Evolutionary conservation across 176 grass and related monocot genomes (phyloP), one percentile per base, ranked within the genome.

Genomic region (Guadua angustifolia): DNA sequence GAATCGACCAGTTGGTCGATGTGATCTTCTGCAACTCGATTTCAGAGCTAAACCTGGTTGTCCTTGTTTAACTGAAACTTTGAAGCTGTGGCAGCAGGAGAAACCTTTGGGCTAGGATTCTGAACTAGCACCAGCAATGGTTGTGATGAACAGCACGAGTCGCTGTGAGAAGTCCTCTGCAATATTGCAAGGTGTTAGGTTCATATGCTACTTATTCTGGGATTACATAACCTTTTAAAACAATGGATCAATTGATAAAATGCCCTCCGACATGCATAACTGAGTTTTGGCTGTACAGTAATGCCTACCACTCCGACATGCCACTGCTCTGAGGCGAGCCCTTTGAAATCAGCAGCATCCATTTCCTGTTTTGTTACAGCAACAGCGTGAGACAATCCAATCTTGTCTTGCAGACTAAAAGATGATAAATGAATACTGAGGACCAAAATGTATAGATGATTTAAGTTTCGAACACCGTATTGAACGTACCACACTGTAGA

Each of bases 401-500:
- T 80, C 50, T 84, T 64, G 24, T 18, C n/a, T 33, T 22, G 66
- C 15, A 15, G 53, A 58, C 11, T 25, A 18, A 47, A 81, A 52
- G 3, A 86, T 64, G 33, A 1, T 42, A 6, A 62, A 65, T 1
- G 22, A 38, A 63, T 21, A 70, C 4, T 10, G 7, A 51, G 5
- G 17, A 77, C 4, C 4, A 80, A 24, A 33, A 68, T 80, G 33
- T 35, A 60, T 24, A 29, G 7, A 38, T 12, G 2, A 16, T 17
- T 12, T 36, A 50, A 76, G 3, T 66, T 42, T 57, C 74, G 3
- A 55, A 22, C 21, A 7, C 6, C 45, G 18, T 5, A 85, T 32
- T 40, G n/a, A 75, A 69, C 83, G 69, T 92, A 98, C 95, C 89
- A 98, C 87, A 46, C 95, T 98, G 83, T 98, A 95, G 75, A 98